Conservation (phyloP, 75 land plant genomes). For the Sequoiadendron giganteum region DNA sequence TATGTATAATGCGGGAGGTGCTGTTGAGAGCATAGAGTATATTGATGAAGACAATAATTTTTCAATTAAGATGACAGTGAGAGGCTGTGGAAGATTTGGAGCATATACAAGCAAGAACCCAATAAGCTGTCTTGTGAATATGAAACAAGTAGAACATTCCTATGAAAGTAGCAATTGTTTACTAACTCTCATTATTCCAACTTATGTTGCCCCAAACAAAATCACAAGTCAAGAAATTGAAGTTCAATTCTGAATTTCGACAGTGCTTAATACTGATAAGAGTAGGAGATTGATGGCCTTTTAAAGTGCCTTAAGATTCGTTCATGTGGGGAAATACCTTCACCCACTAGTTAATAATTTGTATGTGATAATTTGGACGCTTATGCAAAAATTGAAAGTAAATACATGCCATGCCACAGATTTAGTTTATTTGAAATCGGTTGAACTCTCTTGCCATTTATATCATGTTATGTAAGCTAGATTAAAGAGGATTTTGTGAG, state of each 20-base stretch:
- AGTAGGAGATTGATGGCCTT: no score
- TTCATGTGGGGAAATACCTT: no score
- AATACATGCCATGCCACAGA: no score
- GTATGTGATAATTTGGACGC: no score
- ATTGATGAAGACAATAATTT: background rate
- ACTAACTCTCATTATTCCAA: background rate
- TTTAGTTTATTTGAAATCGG: no score
- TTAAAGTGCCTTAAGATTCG: no score
- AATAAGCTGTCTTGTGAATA: conserved; percentile 34
- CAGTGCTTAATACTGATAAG: no score
- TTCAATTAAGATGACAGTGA: conserved; percentile 27
- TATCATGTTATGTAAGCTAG: no score
- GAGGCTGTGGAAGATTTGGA: conserved; percentile 67
- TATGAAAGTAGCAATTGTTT: background rate
- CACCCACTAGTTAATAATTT: no score
- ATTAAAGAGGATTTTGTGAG: no score
- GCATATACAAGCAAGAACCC: conserved; percentile 57
- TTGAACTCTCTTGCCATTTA: no score
- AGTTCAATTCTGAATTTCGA: background rate
- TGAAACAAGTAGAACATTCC: conserved; percentile 8
- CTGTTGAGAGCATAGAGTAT: conserved; percentile 28
- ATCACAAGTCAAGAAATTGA: background rate
- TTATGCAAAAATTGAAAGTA: no score
- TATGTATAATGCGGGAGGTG: conserved; percentile 82
- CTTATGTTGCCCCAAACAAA: background rate